Percentiles rank a stretch among this genome's conserved stretches.
Evolutionary conservation across 2,329 filamentous ascomycete species (phyloP).

Genomic region (Colletotrichum tofieldiae): DNA sequence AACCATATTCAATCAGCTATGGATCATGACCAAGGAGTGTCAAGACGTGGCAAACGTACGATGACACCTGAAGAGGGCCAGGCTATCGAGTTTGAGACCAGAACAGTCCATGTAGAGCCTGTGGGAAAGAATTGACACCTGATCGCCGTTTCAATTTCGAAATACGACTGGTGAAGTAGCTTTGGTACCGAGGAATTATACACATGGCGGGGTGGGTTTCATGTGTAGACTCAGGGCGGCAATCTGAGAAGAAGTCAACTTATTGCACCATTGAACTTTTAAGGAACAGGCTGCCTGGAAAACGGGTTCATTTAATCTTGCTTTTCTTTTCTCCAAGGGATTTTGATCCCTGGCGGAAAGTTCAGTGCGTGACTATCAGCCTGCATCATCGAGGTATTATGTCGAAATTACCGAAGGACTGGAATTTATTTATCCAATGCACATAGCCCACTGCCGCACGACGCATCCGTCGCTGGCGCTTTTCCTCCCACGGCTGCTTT

Average conservation of each 20-base stretch:
- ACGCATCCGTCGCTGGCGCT: background rate
- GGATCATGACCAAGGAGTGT: constrained; percentile 12
- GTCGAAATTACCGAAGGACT: background rate
- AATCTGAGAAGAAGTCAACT: background rate
- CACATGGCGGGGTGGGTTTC: background rate
- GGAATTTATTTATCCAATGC: background rate
- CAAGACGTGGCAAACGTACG: background rate
- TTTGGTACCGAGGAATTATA: background rate
- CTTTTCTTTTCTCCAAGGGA: background rate
- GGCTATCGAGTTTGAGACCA: constrained; percentile 33
- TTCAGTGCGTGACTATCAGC: background rate
- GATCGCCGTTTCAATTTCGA: background rate
- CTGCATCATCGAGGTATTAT: background rate
- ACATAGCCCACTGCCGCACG: background rate
- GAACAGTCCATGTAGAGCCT: constrained; percentile 8
- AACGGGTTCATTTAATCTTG: no score
- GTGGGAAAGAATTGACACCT: constrained; percentile 5
- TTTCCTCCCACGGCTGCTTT: background rate
- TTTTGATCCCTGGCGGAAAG: background rate
- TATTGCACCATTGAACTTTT: background rate
- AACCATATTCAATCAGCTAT: constrained; percentile 42
- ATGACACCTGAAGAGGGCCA: background rate
- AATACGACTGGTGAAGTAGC: background rate
- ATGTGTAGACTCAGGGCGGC: background rate
- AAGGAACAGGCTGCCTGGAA: background rate